Evolutionary conservation across 306 rosid species (phyloP), one percentile per base, ranked within the genome.

Genomic region (Lathyrus oleraceus): DNA sequence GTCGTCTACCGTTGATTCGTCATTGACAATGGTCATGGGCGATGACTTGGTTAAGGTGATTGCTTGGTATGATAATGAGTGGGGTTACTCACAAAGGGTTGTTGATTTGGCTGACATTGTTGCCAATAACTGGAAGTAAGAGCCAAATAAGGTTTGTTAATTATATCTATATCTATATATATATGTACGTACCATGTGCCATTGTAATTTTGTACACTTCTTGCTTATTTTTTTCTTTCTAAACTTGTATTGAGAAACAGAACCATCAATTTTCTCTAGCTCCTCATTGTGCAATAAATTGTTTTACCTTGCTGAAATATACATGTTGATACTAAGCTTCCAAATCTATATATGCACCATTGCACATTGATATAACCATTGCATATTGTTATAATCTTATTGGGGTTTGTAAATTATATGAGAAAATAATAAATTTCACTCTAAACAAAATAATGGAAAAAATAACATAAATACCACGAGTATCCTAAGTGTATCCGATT

Each of bases 1-100:
- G 6, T 89, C 99, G 0, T 94, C 99, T n/a, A 91, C 97, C 7
- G 95, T 94, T 9, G 99, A 94, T 80, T 89, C 99, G 0, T 94
- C 99, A 0, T 81, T 94, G 82, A 94, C 99, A 8, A 87, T 94
- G 97, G 99, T 91, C 1, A 94, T 94, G 99, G 97, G 99, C 6
- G 96, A 94, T 79, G 99, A 91, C 73, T 65, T 91, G 99, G 97
- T 94, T 10, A 94, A 94, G 91, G 97, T 94, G 27, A 94, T 94
- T 72, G 99, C 99, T 54, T 94, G 99, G 99, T 94, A 91, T 70
- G 99, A 94, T 42, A 94, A 94, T 5, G 97, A 94, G 57, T 91
- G 97, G 99, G 99, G 99, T 59, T 94, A 94, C 87, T 94, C 97
- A 5, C 99, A 94, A 73, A 85, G 97, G 87, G 99, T 94, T 10